Evolutionary conservation across 371 early-diverging fungal species (phyloP), one percentile per base, ranked within the genome.

Genomic region (Syncephalastrum racemosum): DNA sequence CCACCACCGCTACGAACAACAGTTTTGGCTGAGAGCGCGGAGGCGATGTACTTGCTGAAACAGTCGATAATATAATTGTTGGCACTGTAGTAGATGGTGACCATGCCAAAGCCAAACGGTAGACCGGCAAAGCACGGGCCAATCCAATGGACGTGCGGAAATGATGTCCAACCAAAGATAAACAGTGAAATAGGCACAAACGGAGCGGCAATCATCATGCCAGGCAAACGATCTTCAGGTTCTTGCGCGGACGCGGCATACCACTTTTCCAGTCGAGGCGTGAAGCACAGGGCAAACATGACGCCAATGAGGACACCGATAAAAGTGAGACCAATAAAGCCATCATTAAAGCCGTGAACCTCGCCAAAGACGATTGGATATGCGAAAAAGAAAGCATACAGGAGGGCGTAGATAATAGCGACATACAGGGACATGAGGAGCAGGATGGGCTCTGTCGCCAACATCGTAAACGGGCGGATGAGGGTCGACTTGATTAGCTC

Each of bases 51-150:
- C 13, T 67, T 63, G 49, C 67, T 64, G 56, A 68, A 75, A 19
- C 70, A 70, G 40, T 78, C 78, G 42, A 75, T 73, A 24, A 78
- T 68, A 22, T 78, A 78, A 47, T 75, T 78, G 40, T 71, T 72
- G 40, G 75, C 71, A 22, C 66, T 43, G 48, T 71, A 71, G 24
- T 73, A 78, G 1, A 72, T 50, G 31, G 67, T 50, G 12, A 75
- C 75, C 78, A 78, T 72, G 15, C 78, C 78, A 60, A 68, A 64
- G 16, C 75, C 78, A 39, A 73, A 72, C 1, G 75, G 75, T 36
- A 78, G 54, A 36, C 75, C 75, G 18, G 75, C 59, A 14, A 64
- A 54, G 18, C 47, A 46, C 20, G 73, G 65, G 2, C 67, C 70
- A 42, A 70, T 66, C 78, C 75, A 75, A 25, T 70, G 75, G 16